phyloP scores from a whole-genome alignment of 2,329 filamentous ascomycete genomes.

The Myotisia sp. region DNA sequence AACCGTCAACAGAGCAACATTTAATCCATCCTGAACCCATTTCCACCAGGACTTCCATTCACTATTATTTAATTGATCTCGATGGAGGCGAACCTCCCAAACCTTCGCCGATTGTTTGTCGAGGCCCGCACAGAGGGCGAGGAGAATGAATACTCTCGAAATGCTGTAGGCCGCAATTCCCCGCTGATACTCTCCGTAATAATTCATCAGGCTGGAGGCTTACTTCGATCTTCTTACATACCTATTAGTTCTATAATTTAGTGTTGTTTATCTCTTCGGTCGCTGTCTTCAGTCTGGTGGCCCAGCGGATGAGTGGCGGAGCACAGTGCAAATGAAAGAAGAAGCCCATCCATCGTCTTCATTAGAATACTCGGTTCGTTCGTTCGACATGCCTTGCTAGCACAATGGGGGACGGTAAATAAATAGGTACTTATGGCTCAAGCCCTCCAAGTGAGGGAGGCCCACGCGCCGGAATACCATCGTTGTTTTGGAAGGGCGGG shows the following conservation, averaged over 20 bases:
- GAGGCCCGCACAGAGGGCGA: constrained; percentile 86
- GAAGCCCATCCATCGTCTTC: constrained; percentile 7
- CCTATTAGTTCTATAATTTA: constrained; percentile 78
- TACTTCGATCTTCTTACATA: no score
- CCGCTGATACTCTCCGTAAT: not conserved
- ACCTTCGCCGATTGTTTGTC: constrained; percentile 89
- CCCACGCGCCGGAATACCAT: no score
- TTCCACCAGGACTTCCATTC: no score
- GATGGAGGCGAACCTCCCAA: constrained; percentile 50
- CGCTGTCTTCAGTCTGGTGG: constrained; percentile 82
- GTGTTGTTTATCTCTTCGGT: constrained; percentile 95
- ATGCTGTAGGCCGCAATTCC: constrained; percentile 51
- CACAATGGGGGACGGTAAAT: no score
- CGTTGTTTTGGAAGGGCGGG: not conserved
- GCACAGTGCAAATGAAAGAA: constrained; percentile 16
- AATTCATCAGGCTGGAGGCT: not conserved
- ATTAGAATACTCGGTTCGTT: no score
- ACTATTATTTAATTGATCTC: not conserved
- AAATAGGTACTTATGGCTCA: no score
- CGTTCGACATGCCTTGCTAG: no score
- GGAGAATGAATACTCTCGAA: constrained; percentile 85
- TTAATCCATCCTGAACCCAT: no score
- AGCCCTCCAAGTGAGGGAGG: no score
- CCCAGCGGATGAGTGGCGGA: constrained; percentile 58
- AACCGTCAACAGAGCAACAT: no score